Conservation (phyloP, 768 basidiomycete genomes). For the Tylopilus plumbeoviolaceoides region DNA sequence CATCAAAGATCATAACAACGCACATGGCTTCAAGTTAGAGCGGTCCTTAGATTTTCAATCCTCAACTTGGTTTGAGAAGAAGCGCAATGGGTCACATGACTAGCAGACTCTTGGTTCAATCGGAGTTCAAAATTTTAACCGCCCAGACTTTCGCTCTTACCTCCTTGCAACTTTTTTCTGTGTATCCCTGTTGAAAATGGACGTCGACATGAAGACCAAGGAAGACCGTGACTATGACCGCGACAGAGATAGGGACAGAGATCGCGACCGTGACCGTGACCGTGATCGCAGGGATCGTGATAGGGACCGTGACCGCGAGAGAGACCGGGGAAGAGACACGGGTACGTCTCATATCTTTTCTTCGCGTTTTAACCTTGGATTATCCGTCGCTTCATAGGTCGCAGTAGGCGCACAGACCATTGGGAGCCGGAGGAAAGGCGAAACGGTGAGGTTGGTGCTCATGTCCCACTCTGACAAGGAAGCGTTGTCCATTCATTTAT, state of each 20-base stretch:
- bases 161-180: conserved; percentile 5
- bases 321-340: conserved; percentile 53
- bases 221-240: conserved; percentile 69
- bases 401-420: conserved; percentile 56
- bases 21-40: background rate
- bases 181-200: conserved; percentile 44
- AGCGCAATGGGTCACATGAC: conserved; percentile 28
- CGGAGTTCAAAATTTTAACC: conserved; percentile 16
- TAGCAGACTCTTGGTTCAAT: background rate
- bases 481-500: background rate
- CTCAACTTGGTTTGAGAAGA: no score
- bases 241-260: conserved; percentile 42
- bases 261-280: conserved; percentile 35
- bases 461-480: background rate
- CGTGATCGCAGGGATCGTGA: conserved; percentile 44
- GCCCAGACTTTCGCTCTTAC: conserved; percentile 11
- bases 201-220: conserved; percentile 78
- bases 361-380: background rate
- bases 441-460: conserved; percentile 58
- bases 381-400: conserved; percentile 33
- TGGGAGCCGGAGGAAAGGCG: conserved; percentile 84
- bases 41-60: no score
- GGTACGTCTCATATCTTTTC: conserved; percentile 35
- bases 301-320: conserved; percentile 41
- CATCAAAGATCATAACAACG: background rate